These are phyloP conservation scores for Aspergillus quadricinctus DNA, from an alignment of 2,329 filamentous ascomycete species.

Conservation along the genomic window DNA sequence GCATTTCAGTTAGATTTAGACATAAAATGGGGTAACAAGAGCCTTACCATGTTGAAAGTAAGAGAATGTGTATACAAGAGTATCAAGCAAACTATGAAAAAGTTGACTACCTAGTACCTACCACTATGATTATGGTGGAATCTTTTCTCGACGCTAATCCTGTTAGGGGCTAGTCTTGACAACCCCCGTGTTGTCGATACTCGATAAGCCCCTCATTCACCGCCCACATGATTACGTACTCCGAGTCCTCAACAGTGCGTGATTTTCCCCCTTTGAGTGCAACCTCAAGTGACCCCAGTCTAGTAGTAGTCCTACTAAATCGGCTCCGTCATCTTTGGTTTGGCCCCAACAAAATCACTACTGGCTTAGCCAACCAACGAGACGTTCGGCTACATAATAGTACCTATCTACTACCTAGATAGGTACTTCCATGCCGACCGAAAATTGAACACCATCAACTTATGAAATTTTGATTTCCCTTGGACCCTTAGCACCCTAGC, in stretches of 20 bases:
- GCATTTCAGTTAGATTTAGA: background rate
- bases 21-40: background rate
- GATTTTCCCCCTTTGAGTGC: background rate
- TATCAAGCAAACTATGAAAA: background rate
- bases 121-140: background rate
- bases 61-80: background rate
- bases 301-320: background rate
- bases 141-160: background rate
- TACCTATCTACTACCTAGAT: no score
- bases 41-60: background rate
- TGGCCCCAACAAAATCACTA: background rate
- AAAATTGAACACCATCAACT: slow-evolving; percentile 4
- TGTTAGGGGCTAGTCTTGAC: background rate
- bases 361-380: background rate
- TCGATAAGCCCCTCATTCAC: slow-evolving; percentile 13
- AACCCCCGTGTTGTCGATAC: background rate
- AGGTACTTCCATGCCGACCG: background rate
- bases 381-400: background rate
- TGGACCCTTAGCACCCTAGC: background rate
- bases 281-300: background rate
- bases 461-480: background rate
- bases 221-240: slow-evolving; percentile 10
- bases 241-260: background rate
- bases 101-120: background rate
- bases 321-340: background rate